Conservation (phyloP, 176 grass and related monocot genomes). For the Oryza glaberrima region DNA sequence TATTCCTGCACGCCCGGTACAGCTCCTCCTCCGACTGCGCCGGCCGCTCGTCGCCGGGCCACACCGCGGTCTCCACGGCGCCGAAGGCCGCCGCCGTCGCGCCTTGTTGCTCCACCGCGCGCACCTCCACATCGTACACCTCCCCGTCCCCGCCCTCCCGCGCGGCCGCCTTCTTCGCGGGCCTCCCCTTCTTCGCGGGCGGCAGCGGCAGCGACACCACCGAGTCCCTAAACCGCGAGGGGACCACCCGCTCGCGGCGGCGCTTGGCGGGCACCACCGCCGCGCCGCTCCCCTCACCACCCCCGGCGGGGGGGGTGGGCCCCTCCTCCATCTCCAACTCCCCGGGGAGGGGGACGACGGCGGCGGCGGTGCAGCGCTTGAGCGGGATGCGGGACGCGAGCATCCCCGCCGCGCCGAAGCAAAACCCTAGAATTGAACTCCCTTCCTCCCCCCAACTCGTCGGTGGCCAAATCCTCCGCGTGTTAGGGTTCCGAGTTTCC, state of each 20-base stretch:
- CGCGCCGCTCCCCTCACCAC: neutral
- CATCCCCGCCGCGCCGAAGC: neutral
- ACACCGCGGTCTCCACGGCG: constrained; percentile 25
- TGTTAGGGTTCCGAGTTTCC: constrained; percentile 53
- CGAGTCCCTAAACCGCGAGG: constrained; percentile 66
- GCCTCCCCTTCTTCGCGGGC: constrained; percentile 21
- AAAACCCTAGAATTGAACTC: neutral
- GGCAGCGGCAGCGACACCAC: neutral
- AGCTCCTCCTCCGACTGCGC: constrained; percentile 27
- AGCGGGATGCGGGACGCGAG: constrained; percentile 58
- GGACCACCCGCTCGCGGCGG: constrained; percentile 53
- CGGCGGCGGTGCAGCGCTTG: constrained; percentile 61
- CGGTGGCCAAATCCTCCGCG: neutral
- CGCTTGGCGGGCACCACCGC: constrained; percentile 49
- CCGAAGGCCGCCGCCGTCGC: constrained; percentile 23
- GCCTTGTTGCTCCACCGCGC: constrained; percentile 28
- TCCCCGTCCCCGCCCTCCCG: constrained; percentile 22
- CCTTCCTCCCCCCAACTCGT: neutral
- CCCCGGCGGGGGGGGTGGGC: neutral
- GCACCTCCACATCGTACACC: constrained; percentile 42
- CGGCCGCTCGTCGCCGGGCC: neutral
- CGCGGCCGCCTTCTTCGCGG: neutral
- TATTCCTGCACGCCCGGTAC: constrained; percentile 53
- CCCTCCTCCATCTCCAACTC: constrained; percentile 11
- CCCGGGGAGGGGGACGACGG: neutral